phyloP scores from a whole-genome alignment of 257 asterid genomes.

The Jacaranda mimosifolia region DNA sequence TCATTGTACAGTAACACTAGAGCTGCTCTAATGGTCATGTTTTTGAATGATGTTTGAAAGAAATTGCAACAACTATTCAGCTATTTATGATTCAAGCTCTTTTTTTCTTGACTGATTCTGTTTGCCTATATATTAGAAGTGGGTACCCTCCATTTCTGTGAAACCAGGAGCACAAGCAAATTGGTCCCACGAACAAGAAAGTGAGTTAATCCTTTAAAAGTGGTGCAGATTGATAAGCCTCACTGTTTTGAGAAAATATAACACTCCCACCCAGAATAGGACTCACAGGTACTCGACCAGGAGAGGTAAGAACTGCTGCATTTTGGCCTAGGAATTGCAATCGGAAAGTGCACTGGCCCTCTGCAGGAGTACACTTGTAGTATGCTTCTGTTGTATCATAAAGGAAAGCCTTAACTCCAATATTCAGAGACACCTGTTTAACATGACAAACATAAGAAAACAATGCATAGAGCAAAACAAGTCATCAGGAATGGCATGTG shows the following conservation, averaged over 20 bases:
- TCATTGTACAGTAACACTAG: not conserved
- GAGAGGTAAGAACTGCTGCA: conserved; percentile 77
- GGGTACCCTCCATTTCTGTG: conserved; percentile 17
- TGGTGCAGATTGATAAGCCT: not conserved
- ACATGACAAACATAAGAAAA: conserved; percentile 36
- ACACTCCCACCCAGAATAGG: conserved; percentile 3
- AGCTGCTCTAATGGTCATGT: conserved; percentile 1
- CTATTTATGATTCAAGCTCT: conserved; percentile 14
- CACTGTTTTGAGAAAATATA: not conserved
- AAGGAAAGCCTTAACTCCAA: conserved; percentile 51
- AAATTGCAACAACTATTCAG: conserved; percentile 2
- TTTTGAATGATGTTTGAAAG: conserved; percentile 1
- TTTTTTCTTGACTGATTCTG: not conserved
- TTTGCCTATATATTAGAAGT: not conserved
- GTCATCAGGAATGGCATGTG: conserved; percentile 11
- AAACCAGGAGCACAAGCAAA: not conserved
- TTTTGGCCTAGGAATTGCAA: conserved; percentile 51
- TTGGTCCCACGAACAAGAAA: too few species aligned
- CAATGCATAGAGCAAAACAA: not conserved
- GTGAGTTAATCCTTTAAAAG: too few species aligned
- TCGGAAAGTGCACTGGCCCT: conserved; percentile 57
- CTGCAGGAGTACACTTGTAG: conserved; percentile 64
- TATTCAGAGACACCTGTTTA: conserved; percentile 66
- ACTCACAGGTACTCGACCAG: conserved; percentile 70
- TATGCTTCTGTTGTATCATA: conserved; percentile 66